Conservation (phyloP, 345 rosid genomes). For the Eucalyptus virginea region DNA sequence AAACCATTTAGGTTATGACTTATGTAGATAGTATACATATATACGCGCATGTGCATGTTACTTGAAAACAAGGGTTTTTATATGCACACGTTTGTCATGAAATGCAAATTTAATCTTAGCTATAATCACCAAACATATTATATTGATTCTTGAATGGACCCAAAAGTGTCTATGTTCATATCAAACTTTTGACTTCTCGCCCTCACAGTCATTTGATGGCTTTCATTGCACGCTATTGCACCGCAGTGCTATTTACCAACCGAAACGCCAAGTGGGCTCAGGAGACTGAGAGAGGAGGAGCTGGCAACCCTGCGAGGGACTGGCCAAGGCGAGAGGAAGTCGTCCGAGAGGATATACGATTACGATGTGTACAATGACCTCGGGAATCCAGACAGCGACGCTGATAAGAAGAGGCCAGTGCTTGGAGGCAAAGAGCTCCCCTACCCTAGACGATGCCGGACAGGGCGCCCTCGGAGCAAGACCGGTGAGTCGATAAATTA, state of each 20-base stretch:
- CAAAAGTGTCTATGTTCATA: neutral
- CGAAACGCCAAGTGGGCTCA: conserved; percentile 55
- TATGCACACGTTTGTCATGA: neutral
- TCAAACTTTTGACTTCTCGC: neutral
- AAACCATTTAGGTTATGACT: neutral
- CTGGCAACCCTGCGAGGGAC: conserved; percentile 34
- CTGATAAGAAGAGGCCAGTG: conserved; percentile 6
- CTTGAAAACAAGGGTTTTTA: neutral
- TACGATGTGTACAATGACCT: conserved; percentile 83
- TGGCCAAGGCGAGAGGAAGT: conserved; percentile 48
- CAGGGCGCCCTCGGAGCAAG: conserved; percentile 11
- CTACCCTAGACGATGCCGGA: conserved; percentile 43
- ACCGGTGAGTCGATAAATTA: neutral
- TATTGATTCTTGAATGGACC: neutral
- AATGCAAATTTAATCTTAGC: neutral
- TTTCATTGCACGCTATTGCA: neutral
- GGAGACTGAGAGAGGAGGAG: conserved; percentile 44
- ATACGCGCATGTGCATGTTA: neutral
- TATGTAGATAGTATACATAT: neutral
- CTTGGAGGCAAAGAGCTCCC: conserved; percentile 33
- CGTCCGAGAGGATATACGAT: conserved; percentile 55
- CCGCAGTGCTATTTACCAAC: conserved; percentile 46
- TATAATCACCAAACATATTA: neutral
- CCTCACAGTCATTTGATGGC: neutral
- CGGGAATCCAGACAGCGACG: conserved; percentile 44